Evolutionary conservation across 192 early-diverging fungal genomes (phyloP).

Genomic region (Coemansia sp.): DNA sequence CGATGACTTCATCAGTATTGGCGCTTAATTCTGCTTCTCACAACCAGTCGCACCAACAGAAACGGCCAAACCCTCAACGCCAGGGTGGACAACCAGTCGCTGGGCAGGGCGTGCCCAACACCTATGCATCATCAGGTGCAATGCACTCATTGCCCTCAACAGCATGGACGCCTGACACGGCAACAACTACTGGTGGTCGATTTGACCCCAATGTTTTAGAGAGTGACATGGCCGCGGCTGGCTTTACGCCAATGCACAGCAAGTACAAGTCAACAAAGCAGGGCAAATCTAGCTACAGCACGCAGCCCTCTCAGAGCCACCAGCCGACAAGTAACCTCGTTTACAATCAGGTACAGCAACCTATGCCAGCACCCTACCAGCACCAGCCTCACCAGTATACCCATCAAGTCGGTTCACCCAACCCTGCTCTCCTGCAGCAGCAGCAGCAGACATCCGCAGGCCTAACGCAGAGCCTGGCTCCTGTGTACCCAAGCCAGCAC

Average conservation of each 20-base stretch:
- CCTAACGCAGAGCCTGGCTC: background rate
- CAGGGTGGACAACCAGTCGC: background rate
- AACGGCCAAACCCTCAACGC: background rate
- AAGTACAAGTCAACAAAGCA: conserved; percentile 15
- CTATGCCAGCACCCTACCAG: background rate
- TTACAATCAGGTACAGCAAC: background rate
- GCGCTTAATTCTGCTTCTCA: conserved; percentile 4
- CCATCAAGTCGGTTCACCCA: background rate
- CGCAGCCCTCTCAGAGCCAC: background rate
- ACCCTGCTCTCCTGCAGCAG: background rate
- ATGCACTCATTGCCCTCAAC: conserved; percentile 12
- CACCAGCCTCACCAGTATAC: background rate
- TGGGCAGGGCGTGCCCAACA: background rate
- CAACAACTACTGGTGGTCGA: background rate
- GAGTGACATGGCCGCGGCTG: conserved; percentile 15
- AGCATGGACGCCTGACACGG: conserved; percentile 12
- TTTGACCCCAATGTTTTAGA: conserved; percentile 5
- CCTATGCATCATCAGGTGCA: conserved; percentile 5
- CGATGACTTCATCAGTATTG: conserved; percentile 32
- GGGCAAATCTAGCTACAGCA: background rate
- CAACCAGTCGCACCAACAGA: background rate
- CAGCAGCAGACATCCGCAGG: conserved; percentile 13
- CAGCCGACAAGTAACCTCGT: background rate
- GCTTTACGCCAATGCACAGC: conserved; percentile 16
- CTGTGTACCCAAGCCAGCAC: background rate